A percentile compares a stretch with the other conserved stretches of the same genome.
phyloP scores from a whole-genome alignment of 1,284 basidiomycete genomes.

The Pseudozyma hubeiensis region DNA sequence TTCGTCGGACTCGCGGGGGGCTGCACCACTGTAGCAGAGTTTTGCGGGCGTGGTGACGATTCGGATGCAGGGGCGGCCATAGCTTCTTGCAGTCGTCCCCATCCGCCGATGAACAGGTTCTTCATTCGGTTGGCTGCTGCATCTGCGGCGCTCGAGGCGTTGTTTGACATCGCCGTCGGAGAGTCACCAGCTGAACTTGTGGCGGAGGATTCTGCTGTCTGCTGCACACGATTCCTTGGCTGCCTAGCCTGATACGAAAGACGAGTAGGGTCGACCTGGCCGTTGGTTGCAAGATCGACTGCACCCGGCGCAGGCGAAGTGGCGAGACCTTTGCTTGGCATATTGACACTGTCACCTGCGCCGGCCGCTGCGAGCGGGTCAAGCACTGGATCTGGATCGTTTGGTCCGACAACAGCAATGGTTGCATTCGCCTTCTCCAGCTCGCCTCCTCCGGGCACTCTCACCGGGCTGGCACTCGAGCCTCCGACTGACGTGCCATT shows the following conservation, averaged over 20 bases:
- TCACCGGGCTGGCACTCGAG: not conserved
- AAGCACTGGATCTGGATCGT: constrained; percentile 40
- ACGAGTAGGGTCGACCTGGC: constrained; percentile 20
- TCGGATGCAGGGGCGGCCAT: constrained; percentile 39
- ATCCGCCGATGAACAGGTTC: constrained; percentile 53
- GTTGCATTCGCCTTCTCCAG: constrained; percentile 26
- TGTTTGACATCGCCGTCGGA: constrained; percentile 20
- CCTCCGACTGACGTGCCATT: not conserved
- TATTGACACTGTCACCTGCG: not conserved
- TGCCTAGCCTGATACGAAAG: constrained; percentile 38
- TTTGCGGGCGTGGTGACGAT: constrained; percentile 1
- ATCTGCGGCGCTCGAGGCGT: constrained; percentile 32
- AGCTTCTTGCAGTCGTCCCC: constrained; percentile 54
- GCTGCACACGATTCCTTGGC: constrained; percentile 14
- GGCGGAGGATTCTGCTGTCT: constrained; percentile 3
- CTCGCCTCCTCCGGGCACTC: constrained; percentile 25
- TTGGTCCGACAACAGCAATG: constrained; percentile 33
- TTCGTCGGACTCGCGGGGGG: constrained; percentile 22
- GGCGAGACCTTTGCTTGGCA: not conserved
- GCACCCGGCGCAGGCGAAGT: constrained; percentile 28
- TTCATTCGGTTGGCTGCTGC: constrained; percentile 50
- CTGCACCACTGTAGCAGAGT: not conserved
- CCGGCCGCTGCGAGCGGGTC: constrained; percentile 24
- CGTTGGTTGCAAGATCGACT: constrained; percentile 27
- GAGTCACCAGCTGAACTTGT: constrained; percentile 12